phyloP scores from a whole-genome alignment of 2,329 filamentous ascomycete species.

The Colletotrichum liriopes region DNA sequence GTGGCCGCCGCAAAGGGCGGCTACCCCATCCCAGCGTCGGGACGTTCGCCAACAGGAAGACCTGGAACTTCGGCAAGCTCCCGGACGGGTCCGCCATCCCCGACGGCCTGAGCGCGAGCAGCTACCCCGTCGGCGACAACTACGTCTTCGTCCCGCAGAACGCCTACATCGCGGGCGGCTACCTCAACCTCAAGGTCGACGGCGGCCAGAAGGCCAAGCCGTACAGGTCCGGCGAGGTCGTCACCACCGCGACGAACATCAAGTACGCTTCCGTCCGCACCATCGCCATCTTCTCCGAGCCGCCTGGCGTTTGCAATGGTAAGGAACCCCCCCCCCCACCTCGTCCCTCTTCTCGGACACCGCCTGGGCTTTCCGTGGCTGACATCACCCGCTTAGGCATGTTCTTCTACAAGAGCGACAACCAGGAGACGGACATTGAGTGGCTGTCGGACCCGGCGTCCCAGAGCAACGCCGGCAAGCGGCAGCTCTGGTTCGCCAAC shows the following conservation, averaged over 20 bases:
- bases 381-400: constrained; percentile 45
- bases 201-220: constrained; percentile 48
- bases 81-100: constrained; percentile 41
- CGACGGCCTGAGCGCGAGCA: constrained; percentile 44
- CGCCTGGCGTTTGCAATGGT: constrained; percentile 52
- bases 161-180: constrained; percentile 46
- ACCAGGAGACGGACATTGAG: constrained; percentile 52
- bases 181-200: constrained; percentile 49
- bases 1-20: not conserved
- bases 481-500: constrained; percentile 51
- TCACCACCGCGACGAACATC: constrained; percentile 48
- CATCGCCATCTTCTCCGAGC: constrained; percentile 48
- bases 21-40: constrained; percentile 2
- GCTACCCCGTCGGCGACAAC: constrained; percentile 43
- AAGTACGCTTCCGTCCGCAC: constrained; percentile 51
- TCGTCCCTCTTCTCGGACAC: accelerated
- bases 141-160: constrained; percentile 42
- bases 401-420: constrained; percentile 50
- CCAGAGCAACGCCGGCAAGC: constrained; percentile 46
- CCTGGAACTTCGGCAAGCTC: constrained; percentile 27
- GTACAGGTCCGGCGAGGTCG: constrained; percentile 47
- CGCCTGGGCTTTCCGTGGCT: not conserved
- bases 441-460: constrained; percentile 51
- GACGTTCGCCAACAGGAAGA: constrained; percentile 10
- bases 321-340: not conserved